Base-by-base conservation (phyloP, 2,329 filamentous ascomycete genomes). In the Diaporthe amygdali region DNA sequence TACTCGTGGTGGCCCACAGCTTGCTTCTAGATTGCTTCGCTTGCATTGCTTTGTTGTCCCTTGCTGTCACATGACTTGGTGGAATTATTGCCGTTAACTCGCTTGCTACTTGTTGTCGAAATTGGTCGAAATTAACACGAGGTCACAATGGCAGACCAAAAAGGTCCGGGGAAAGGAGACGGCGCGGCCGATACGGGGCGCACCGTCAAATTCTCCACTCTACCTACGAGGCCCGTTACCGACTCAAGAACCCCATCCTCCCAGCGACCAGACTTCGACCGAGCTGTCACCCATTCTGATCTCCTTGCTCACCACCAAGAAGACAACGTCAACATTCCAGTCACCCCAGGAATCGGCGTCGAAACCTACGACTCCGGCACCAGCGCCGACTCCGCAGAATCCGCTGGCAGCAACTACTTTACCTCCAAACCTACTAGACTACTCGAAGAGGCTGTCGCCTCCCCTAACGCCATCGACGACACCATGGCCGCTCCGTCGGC, bases 321-420 rank as follows among this genome's bases (percentile, higher is more conserved):
- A 3, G 77, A 79, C 3, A 74, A 81, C 71, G 81, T 74, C 44
- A 74, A 77, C 30, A 77, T 84, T 32, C 82, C 82, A n/a, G 82
- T 84, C 22, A 84, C 83, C 5, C 82, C 83, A 5, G 82, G 78
- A 41, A 82, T 84, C 61, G 72, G 75, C 32, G 71, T 74, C 47
- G 73, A 76, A 12, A 79, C 80, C 9, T 83, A 83, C 74, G 41
- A 77, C 3, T 68, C 73, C 17, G 75, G 76, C 27, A 67, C 71
- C 20, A 75, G 70, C 66, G 72, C 71, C 46, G 74, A 76, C 61
- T 69, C 61, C 32, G n/a, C 49, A 34, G 20, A 71, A 32, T 41
- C 55, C 55, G 22, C 52, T 44, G 47, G 64, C 7, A 76, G 72
- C 22, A 76, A 77, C 70, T 83, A 82, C 74, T 83, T 83, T 68